A percentile compares a stretch with the other conserved stretches of the same genome.
phyloP scores from a whole-genome alignment of 2,329 filamentous ascomycete genomes.

The Seiridium cupressi region DNA sequence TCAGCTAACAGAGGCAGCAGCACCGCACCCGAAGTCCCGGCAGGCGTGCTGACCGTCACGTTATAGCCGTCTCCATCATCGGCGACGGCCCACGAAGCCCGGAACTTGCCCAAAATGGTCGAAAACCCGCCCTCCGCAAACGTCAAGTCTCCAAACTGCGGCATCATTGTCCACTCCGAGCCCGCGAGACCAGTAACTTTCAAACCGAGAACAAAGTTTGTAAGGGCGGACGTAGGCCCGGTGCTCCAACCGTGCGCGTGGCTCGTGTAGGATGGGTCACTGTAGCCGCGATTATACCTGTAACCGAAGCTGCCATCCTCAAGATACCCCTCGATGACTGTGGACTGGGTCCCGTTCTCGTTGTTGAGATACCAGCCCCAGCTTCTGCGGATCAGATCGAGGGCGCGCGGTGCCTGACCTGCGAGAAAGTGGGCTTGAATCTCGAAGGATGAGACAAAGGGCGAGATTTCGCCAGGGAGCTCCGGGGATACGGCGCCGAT shows the following conservation, averaged over 20 bases:
- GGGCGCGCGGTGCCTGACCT: constrained; percentile 44
- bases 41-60: constrained; percentile 1
- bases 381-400: constrained; percentile 52
- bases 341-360: constrained; percentile 55
- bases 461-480: constrained; percentile 54
- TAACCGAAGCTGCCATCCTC: constrained; percentile 57
- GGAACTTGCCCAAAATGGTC: constrained; percentile 35
- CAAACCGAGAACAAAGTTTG: constrained; percentile 41
- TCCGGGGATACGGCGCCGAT: constrained; percentile 57
- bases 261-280: constrained; percentile 44
- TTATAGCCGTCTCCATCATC: neutral
- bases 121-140: constrained; percentile 38
- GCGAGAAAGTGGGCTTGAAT: constrained; percentile 54
- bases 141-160: constrained; percentile 37
- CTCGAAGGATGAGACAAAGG: constrained; percentile 59
- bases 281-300: constrained; percentile 49
- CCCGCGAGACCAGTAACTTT: constrained; percentile 33
- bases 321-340: constrained; percentile 60
- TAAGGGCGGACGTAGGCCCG: constrained; percentile 45
- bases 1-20: neutral
- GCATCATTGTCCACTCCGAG: constrained; percentile 34
- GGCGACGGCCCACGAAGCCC: constrained; percentile 24
- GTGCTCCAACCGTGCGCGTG: constrained; percentile 50
- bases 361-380: constrained; percentile 63
- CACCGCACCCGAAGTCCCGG: neutral